Percentiles rank a stretch among this genome's conserved stretches.
Evolutionary conservation across 768 basidiomycete genomes (phyloP).

Genomic region (Kondoa subrosea): DNA sequence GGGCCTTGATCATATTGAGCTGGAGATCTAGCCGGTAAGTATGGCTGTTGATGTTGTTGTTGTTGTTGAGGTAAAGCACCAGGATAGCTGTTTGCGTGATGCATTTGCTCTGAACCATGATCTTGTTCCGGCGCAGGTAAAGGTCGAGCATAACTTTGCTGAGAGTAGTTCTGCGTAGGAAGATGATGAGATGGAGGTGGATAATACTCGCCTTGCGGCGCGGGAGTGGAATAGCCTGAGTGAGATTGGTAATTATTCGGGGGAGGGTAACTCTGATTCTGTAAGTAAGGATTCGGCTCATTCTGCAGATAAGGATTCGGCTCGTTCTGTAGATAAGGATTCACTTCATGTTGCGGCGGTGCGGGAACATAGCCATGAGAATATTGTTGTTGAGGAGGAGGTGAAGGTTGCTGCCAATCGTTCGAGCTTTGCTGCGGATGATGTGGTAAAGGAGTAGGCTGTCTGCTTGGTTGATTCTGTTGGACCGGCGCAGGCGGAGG

Average conservation of each 20-base stretch:
- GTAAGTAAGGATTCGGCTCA: neutral
- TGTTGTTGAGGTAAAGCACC: neutral
- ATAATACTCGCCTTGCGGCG: neutral
- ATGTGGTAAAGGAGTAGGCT: too few relatives aligned
- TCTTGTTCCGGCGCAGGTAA: neutral
- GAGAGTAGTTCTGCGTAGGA: neutral
- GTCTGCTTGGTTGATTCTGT: too few relatives aligned
- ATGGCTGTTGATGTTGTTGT: too few relatives aligned
- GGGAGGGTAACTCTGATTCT: neutral
- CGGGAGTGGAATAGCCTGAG: neutral
- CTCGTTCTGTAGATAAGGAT: slow-evolving; percentile 1
- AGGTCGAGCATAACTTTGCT: neutral
- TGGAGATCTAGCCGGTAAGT: neutral
- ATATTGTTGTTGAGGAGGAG: neutral
- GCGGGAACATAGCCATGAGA: neutral
- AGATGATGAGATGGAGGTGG: neutral
- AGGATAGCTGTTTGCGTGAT: neutral
- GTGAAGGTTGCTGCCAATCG: neutral
- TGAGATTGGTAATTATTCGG: neutral
- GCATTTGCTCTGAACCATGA: neutral
- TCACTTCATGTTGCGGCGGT: neutral
- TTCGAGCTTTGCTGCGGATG: too few relatives aligned
- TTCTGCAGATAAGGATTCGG: too few relatives aligned
- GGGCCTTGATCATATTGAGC: neutral
- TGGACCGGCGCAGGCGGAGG: slow-evolving; percentile 17